Evolutionary conservation across 2,329 filamentous ascomycete species (phyloP).

Genomic region (Knoxdaviesia proteae): DNA sequence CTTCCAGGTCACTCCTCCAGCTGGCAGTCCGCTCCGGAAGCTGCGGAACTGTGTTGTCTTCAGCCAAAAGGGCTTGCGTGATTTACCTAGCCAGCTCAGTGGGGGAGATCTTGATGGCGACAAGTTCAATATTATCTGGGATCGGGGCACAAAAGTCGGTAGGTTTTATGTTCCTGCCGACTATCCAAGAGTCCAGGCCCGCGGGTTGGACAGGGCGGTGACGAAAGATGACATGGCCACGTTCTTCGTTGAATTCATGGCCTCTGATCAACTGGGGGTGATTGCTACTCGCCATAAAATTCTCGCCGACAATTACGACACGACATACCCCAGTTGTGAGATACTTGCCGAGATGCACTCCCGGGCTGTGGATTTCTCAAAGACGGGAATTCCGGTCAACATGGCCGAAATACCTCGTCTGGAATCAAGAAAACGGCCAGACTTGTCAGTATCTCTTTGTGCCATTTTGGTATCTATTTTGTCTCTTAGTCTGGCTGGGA

Average conservation of each 20-base stretch:
- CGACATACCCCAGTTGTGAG: constrained; percentile 26
- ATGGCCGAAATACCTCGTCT: constrained; percentile 18
- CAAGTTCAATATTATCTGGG: constrained; percentile 62
- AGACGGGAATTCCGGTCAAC: constrained; percentile 43
- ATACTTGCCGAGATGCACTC: constrained; percentile 44
- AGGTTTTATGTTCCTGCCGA: constrained; percentile 36
- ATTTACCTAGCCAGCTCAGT: constrained; percentile 58
- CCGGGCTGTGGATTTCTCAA: constrained; percentile 55
- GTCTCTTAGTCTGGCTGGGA: no score
- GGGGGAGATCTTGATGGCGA: constrained; percentile 77
- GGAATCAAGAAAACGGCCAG: constrained; percentile 21
- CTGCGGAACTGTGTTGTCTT: constrained; percentile 63
- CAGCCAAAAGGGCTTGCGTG: constrained; percentile 46
- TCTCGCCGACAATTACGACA: constrained; percentile 35
- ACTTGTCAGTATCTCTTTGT: constrained; percentile 25
- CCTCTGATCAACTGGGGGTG: constrained; percentile 40
- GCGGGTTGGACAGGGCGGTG: constrained; percentile 40
- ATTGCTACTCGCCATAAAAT: constrained; percentile 46
- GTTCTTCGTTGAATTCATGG: constrained; percentile 67
- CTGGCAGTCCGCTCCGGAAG: constrained; percentile 33
- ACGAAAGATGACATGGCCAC: constrained; percentile 45
- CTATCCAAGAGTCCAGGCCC: constrained; percentile 38
- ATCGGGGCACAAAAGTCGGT: constrained; percentile 13
- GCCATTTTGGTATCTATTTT: no score
- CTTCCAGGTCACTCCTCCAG: constrained; percentile 37